Evolutionary conservation across 2,329 filamentous ascomycete species (phyloP).

Genomic region (Trichophyton mentagrophytes): DNA sequence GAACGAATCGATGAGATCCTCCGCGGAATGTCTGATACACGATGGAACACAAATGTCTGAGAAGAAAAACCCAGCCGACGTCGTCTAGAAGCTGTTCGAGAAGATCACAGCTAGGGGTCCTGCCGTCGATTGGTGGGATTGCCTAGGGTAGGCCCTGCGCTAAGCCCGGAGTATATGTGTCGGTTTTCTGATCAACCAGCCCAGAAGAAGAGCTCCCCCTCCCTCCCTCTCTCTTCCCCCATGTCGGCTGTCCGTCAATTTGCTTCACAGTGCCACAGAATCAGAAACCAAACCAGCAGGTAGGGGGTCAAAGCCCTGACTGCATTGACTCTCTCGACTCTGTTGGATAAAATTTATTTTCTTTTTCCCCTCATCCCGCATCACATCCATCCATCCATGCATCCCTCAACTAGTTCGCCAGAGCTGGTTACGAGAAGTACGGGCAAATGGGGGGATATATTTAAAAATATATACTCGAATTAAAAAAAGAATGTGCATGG

Average conservation of each 20-base stretch:
- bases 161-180: no score
- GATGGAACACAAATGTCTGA: no score
- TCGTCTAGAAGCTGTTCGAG: no score
- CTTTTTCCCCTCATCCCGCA: background rate
- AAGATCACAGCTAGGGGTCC: no score
- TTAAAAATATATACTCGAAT: background rate
- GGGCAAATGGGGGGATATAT: background rate
- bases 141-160: no score
- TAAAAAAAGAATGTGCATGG: background rate
- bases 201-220: background rate
- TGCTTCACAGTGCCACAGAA: background rate
- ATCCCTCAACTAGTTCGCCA: no score
- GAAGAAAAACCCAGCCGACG: no score
- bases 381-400: background rate
- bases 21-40: no score
- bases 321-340: background rate
- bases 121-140: no score
- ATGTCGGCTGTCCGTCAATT: background rate
- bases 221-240: background rate
- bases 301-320: background rate
- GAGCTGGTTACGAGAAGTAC: background rate
- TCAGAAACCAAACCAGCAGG: background rate
- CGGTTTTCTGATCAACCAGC: no score
- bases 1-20: background rate
- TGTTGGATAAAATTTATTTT: background rate